Evolutionary conservation across 257 asterid species (phyloP), one percentile per base, ranked within the genome.

Genomic region (Solanum medicagineum): DNA sequence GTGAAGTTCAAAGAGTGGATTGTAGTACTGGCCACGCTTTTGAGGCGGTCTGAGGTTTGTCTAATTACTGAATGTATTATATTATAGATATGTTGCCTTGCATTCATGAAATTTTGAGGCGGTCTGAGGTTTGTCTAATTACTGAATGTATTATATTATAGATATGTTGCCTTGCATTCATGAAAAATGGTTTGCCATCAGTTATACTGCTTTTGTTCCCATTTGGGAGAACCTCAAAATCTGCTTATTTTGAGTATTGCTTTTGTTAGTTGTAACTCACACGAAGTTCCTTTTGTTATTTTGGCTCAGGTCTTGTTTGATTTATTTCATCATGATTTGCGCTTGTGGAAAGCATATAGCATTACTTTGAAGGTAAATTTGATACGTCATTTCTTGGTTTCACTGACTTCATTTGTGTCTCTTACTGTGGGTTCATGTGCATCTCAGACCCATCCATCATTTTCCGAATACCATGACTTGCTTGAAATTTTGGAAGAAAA

Each of bases 1-100:
- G 99, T 97, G 86, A 97, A 97, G 88, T 97, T 97, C 90, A 93
- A 97, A 91, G 99, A 97, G 91, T 97, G 99, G 99, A 93, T 95
- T 80, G 99, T 97, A 74, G 97, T 97, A 84, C 88, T 97, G 93
- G 99, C 99, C 82, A 97, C 99, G 59, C 92, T 97, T 87, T 87
- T 95, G 92, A 93, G 99, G 93, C 95, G 99, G 89, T 90, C 97
- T 47, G 99, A 97, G 99, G 99, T 97, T 85, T 80, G 80, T 45
- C 81, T 40, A 32, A 74, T 85, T 85, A 51, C 32, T 53, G 81
- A 17, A 66, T 77, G 24, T 74, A 74, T 57, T 57, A 73, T 71
- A n/a, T 20, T 71, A 42, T 26, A 44, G 19, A 71, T 71, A 42
- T 26, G 36, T 71, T 71, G 32, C 80, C 80, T 71, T 44, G n/a